Evolutionary conservation across 2,329 filamentous ascomycete species (phyloP), one percentile per base, ranked within the genome.

Genomic region (Penicillium frequentans): DNA sequence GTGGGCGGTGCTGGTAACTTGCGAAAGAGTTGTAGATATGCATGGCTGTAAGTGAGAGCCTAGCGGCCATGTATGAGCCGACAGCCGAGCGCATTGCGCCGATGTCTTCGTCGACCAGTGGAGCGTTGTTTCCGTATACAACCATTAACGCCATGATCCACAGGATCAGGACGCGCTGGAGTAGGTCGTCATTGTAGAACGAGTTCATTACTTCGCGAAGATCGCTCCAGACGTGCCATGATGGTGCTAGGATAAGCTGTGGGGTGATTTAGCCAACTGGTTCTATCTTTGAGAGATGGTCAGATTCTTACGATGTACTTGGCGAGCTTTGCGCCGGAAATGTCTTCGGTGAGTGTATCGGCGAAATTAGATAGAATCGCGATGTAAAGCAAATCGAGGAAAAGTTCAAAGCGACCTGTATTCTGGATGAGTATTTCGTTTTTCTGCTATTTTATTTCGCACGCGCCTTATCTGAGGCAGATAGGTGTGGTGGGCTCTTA

Each of bases 131-230:
- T 43, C 72, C 73, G 61, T 81, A 81, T 16, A 82, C 71, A 4
- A 82, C 75, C 16, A 82, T 68, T 5, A 79, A 64, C 3, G 79
- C 77, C 80, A 82, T 82, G 54, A 82, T 73, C 78, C 79, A 81
- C n/a, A 81, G 72, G 52, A 81, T 78, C 26, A 79, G 64, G 29
- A 79, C 63, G 8, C 80, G 76, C 62, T 82, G 80, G 1, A 74
- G 59, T 21, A 82, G 63, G 60, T 82, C 80, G 58, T 82, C 80
- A 52, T 78, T 81, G 66, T 82, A 81, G 68, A 80, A 82, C 8
- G 77, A 79, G 66, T 82, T 82, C 78, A 82, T 81, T 55, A 81
- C 69, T 66, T 81, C 79, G 58, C 79, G 76, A 19, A 81, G 70
- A 58, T 82, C 80, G 42, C 72, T 74, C 80, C 79, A 82, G 49